Base-by-base conservation (phyloP, 495 filamentous ascomycete species). In the Aspergillus egyptiacus region DNA sequence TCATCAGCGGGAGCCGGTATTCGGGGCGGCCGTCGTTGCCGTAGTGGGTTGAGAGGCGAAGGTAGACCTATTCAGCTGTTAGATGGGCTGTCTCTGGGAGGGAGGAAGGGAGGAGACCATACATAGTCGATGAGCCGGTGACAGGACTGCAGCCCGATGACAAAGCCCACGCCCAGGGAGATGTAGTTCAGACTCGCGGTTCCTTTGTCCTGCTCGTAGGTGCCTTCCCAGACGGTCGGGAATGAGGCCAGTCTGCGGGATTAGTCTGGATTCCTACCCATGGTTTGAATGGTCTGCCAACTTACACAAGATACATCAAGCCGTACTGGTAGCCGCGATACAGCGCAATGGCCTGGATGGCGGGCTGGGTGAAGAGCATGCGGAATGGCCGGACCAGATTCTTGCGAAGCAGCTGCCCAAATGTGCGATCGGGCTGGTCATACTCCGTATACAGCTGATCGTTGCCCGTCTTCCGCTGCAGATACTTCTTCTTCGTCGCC, bases 311-410 rank as follows among this genome's bases (percentile, higher is more conserved):
- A 34, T 55, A 55, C 38, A 55, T 48, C 9, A 55, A 20, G 1
- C 52, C 46, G 20, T 55, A 55, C 6, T 50, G 46, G 39, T 55
- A 55, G 3, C 52, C 51, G 2, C 45, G 45, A 15, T 47, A 53
- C 6, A 53, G 30, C 0, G 50, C 33, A 2, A 53, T 27, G 1
- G 43, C 50, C 18, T 53, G 50, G 20, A 53, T 46, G 1, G 45
- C 45, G 22, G 50, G 50, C 27, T 53, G 50, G 10, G 50, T 53
- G n/a, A 53, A 35, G 28, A 53, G 50, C 19, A 53, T 39, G 1
- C 30, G 33, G 10, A 53, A 34, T 6, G 50, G 45, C 25, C 50
- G 50, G 5, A 53, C 27, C 8, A 53, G 35, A 3, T 46, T 53
- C 36, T 41, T 42, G 19, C 35, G 17, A n/a, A 40, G 36, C 19